Base-by-base conservation (phyloP, 1,284 basidiomycete species). In the Sparassis latifolia region DNA sequence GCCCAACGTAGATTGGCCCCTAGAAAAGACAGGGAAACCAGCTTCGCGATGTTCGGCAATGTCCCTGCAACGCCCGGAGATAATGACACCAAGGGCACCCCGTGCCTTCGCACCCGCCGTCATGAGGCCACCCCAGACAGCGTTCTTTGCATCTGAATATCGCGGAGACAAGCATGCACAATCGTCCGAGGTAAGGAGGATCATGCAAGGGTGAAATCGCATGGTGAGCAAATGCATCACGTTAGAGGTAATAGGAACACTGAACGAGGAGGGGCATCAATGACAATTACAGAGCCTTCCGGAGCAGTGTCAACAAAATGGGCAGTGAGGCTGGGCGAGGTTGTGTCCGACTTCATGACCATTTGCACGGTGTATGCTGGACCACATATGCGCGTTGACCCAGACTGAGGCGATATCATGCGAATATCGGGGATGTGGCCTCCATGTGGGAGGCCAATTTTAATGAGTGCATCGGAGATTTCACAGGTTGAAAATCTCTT, bases 111-210 rank as follows among this genome's bases (percentile, higher is more conserved):
- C 91, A 12, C 91, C 86, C 0, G 89, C 86, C 1, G 89, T 86
- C 89, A 96, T 92, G 33, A 96, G 77, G 2, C 92, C 93, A 5
- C 93, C 93, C 89, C 93, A 94, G 0, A 92, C 86, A 1, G 92
- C 92, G 56, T 87, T 92, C 65, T 87, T 89, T 43, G 76, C 72
- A 55, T 83, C 89, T 92, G 65, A 6, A 10, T 10, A 40, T 28
- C 10, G 7, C 37, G 5, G 46, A 47, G 7, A 28, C 20, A 41
- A 7, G 42, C 33, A 47, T 29, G 33, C 30, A 52, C 7, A 42
- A 47, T 48, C 5, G 10, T 20, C 20, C 20, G 20, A 20, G 20
- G 20, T 20, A 20, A 20, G 20, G 20, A 20, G 20, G 20, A 20
- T 20, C 20, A 40, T 48, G 39, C 12, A 42, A 45, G 5, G n/a